phyloP scores from a whole-genome alignment of 306 rosid species.

The Lathyrus aphaca region DNA sequence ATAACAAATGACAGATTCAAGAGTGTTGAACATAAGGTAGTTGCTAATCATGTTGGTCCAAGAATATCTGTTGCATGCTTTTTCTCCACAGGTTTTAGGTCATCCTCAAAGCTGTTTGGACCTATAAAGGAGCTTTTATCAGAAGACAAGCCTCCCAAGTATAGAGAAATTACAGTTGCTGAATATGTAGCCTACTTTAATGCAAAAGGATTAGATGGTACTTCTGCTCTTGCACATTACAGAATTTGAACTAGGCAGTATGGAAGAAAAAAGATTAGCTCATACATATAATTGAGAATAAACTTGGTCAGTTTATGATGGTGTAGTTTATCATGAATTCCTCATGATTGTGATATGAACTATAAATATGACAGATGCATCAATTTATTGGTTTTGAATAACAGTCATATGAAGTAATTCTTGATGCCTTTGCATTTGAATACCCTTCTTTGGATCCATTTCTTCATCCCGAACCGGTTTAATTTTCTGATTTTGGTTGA shows the following conservation, averaged over 20 bases:
- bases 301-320: neutral
- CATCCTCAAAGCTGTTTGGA: constrained; percentile 36
- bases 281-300: neutral
- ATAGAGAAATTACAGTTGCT: constrained; percentile 38
- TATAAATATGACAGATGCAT: neutral
- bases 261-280: neutral
- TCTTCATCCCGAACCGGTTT: no score
- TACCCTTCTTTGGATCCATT: no score
- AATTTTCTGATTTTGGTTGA: no score
- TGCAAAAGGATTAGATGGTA: constrained; percentile 46
- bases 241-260: constrained; percentile 31
- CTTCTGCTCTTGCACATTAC: constrained; percentile 42
- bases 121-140: constrained; percentile 61
- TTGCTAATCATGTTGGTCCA: constrained; percentile 37
- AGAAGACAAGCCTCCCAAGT: constrained; percentile 54
- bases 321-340: neutral
- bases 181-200: constrained; percentile 29
- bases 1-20: constrained; percentile 47
- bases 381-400: no score
- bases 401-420: no score
- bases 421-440: no score
- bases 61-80: constrained; percentile 45
- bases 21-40: constrained; percentile 43
- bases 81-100: constrained; percentile 17
- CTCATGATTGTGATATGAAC: neutral